These are phyloP conservation scores for Euptelea pleiosperma DNA, from an alignment of 164 flowering plant genomes.

Conservation along the genomic window DNA sequence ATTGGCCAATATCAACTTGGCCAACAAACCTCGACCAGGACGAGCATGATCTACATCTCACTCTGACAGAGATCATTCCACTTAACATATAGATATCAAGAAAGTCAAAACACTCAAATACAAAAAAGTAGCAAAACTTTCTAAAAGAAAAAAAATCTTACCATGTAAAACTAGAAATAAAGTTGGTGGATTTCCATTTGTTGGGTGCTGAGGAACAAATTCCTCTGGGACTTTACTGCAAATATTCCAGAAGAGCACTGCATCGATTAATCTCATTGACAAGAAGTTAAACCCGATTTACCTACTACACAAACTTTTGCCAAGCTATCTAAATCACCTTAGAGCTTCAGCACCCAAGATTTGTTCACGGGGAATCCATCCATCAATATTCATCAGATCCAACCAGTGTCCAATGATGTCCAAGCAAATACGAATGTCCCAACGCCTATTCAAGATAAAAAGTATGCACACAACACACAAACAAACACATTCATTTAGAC, in stretches of 20 bases:
- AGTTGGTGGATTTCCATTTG: conserved; percentile 94
- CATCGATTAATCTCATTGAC: not conserved
- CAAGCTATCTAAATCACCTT: conserved; percentile 43
- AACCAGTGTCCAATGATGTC: conserved; percentile 98
- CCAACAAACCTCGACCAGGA: no score
- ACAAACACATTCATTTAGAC: conserved; percentile 4
- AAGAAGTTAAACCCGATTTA: conserved; percentile 3
- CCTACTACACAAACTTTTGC: conserved; percentile 3
- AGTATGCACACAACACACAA: conserved; percentile 4
- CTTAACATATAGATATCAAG: no score
- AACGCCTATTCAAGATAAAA: conserved; percentile 59
- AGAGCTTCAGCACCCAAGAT: conserved; percentile 97
- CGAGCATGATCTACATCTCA: no score
- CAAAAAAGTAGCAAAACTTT: no score
- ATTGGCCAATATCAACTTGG: no score
- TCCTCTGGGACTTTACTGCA: conserved; percentile 95
- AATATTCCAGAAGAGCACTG: not conserved
- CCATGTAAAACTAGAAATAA: conserved; percentile 77
- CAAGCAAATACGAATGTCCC: conserved; percentile 83
- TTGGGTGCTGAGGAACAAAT: conserved; percentile 84
- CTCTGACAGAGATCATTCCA: no score
- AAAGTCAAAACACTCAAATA: no score
- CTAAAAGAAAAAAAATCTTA: conserved; percentile 23
- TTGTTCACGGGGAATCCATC: conserved; percentile 99
- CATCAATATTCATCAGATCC: conserved; percentile 92